These are phyloP conservation scores for Aspergillus fijiensis DNA, from an alignment of 2,329 filamentous ascomycete species.

Conservation along the genomic window DNA sequence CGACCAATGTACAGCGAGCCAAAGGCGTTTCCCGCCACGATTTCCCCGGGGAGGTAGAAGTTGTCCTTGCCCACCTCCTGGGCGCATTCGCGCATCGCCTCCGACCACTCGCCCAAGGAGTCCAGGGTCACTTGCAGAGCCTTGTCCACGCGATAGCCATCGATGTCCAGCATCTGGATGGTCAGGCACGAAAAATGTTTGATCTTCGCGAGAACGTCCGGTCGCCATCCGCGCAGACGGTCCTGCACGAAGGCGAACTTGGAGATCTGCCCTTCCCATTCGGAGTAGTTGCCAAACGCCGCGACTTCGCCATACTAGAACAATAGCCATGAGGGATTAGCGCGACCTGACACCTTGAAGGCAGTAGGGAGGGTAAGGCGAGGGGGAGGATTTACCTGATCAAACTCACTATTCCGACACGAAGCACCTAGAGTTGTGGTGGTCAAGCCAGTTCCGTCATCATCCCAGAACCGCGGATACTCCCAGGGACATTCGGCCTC, in stretches of 20 bases:
- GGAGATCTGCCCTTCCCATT: conserved; percentile 62
- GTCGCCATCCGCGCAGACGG: conserved; percentile 62
- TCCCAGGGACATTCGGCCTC: conserved; percentile 43
- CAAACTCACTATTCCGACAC: conserved; percentile 55
- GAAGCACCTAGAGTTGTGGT: conserved; percentile 4
- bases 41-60: conserved; percentile 63
- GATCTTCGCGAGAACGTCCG: conserved; percentile 56
- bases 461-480: conserved; percentile 63
- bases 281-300: conserved; percentile 61
- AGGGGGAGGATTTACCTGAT: conserved; percentile 39
- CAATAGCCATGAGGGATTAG: neutral
- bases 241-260: conserved; percentile 68
- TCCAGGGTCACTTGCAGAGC: conserved; percentile 63
- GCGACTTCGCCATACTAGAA: conserved; percentile 57
- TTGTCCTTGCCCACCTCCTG: conserved; percentile 56
- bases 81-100: conserved; percentile 57
- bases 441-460: conserved; percentile 26
- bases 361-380: neutral
- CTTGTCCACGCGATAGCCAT: conserved; percentile 66
- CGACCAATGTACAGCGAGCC: conserved; percentile 62
- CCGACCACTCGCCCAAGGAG: conserved; percentile 57
- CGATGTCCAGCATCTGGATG: conserved; percentile 60
- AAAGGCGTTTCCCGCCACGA: conserved; percentile 60
- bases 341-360: too few relatives aligned
- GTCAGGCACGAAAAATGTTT: conserved; percentile 62